Base-by-base conservation (phyloP, 2,329 filamentous ascomycete genomes). In the Colletotrichum sp. region DNA sequence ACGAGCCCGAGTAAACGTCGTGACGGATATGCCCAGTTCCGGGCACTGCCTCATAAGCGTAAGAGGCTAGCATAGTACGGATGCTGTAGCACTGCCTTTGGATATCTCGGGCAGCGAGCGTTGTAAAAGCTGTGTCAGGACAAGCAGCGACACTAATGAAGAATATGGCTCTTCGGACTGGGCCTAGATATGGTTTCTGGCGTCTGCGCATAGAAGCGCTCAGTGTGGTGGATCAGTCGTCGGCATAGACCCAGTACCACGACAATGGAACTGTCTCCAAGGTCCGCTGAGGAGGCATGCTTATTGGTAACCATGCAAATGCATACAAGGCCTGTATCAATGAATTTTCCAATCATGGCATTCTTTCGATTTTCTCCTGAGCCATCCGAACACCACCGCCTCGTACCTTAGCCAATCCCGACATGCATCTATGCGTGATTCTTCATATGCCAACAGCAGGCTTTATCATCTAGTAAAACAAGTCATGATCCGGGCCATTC, bases 391-490 rank as follows among this genome's bases (percentile, higher is more conserved):
- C 26, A 36, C 66, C 9, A 32, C 24, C 52, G 9, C 6, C 67
- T 61, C 55, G 16, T 52, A 28, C 18, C 36, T 7, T 34, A 16
- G 21, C 36, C 67, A 21, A 24, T 32, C 26, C 55, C 56, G 21
- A 9, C 48, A 61, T 69, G 67, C 67, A 52, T 69, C 67, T 48
- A 69, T 48, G 34, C 56, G 67, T 62, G 26, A 52, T 62, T 43
- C 67, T 14, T 69, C 67, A 62, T 69, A 48, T 61, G 26, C 67
- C 67, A 24, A 9, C 18, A 52, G 34, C 56, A 4, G 67, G 67
- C 67, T 52, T 36, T 62, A 48, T 69, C 67, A 26, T 69, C 67
- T 69, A 69, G 48, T 69, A 69, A 69, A 69, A 69, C 56, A 62
- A 24, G 32, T 69, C 67, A 34, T 69, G 14, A 69, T 30, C 65